Base-by-base conservation (phyloP, 1,284 basidiomycete genomes). In the Rhodotorula sp. region DNA sequence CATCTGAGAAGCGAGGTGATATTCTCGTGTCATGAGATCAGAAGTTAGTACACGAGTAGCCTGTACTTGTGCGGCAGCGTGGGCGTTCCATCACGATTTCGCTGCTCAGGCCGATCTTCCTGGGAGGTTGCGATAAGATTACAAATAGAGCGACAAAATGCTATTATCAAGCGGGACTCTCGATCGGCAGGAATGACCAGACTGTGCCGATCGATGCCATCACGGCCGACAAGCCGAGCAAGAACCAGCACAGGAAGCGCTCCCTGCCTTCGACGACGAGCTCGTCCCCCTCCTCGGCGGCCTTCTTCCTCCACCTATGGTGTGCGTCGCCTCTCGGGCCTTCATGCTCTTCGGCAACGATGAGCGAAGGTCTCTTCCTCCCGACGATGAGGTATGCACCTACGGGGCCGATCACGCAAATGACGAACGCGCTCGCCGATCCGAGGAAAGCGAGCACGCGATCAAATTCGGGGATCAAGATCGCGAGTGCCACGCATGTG, bases 371-470 rank as follows among this genome's bases (percentile, higher is more conserved):
- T 29, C 48, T 5, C 24, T 51, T n/a, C 24, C 55, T 29, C 8
- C 45, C 65, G 12, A 37, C 53, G 51, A 70, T 66, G n/a, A 75
- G 48, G 60, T 70, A 68, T 14, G 60, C 63, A 74, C 81, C 79
- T 37, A 93, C 84, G 4, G 91, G 91, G 2, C 91, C 87, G 76
- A 93, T 89, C 58, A 92, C 87, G 76, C 89, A 91, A 46, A 93
- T 86, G 74, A 90, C 82, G 79, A 95, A 95, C 0, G 92, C 89
- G 49, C 89, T 87, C 7, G 67, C 64, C 6, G 37, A 51, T 1
- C 94, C 93, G 49, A 95, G 83, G 80, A 95, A 92, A 20, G 90
- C 90, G 91, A 97, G 95, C 79, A 94, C 86, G 30, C 88, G 86
- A 74, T 89, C 89, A 79, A 97, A 96, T 66, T 91, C 86, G 2